Conservation (phyloP, 2,329 filamentous ascomycete species). For the Phaeoacremonium minimum region DNA sequence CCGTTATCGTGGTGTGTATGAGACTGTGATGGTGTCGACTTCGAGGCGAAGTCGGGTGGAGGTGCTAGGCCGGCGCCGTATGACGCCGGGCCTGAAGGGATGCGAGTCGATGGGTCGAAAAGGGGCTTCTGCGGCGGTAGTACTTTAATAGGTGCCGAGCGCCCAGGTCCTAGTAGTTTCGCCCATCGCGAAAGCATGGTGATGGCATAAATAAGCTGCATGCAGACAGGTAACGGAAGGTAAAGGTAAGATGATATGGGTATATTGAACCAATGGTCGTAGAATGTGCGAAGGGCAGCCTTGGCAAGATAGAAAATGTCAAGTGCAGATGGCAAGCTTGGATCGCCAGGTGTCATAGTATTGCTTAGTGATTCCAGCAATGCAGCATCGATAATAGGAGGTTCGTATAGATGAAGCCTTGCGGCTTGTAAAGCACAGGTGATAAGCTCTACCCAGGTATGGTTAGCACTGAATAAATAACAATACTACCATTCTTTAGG, state of each 20-base stretch:
- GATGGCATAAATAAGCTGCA: conserved; percentile 45
- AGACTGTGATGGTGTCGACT: no score
- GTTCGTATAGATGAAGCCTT: conserved; percentile 40
- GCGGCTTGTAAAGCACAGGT: conserved; percentile 17
- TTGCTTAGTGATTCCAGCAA: conserved; percentile 37
- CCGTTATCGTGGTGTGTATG: no score
- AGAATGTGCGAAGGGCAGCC: conserved; percentile 41
- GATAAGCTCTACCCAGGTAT: no score
- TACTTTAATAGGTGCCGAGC: no score
- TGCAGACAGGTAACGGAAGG: conserved; percentile 38
- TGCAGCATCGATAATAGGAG: conserved; percentile 34
- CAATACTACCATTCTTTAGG: no score
- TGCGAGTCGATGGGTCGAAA: conserved; percentile 7
- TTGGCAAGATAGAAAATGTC: conserved; percentile 47
- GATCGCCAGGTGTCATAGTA: conserved; percentile 24
- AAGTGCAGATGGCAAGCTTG: conserved; percentile 32
- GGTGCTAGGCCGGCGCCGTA: conserved; percentile 3
- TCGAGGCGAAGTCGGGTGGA: neutral
- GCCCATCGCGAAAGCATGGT: conserved; percentile 48
- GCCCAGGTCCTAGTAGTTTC: conserved; percentile 35
- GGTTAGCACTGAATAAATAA: no score
- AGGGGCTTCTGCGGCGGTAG: conserved; percentile 6
- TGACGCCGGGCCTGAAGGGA: neutral
- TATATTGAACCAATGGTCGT: conserved; percentile 41
- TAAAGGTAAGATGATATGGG: conserved; percentile 36